These are phyloP conservation scores for Alternaria incomplexa DNA, from an alignment of 2,329 filamentous ascomycete genomes.

Conservation along the genomic window DNA sequence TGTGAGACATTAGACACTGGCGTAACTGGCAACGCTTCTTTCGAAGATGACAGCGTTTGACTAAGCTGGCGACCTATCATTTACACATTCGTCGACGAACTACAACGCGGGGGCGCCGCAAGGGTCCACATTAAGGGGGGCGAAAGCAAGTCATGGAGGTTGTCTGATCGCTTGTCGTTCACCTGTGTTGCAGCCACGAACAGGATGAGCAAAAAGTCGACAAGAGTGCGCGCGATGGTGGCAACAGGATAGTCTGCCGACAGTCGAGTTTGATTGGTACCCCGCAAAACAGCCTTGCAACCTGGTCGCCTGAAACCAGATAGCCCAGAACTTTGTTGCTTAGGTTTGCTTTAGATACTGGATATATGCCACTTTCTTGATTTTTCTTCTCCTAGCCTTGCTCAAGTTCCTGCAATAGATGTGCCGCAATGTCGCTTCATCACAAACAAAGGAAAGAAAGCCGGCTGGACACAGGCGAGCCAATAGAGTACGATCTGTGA, in stretches of 20 bases:
- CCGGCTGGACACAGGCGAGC: neutral
- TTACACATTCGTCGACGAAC: neutral
- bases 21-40: neutral
- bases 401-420: neutral
- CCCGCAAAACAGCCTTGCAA: conserved; percentile 9
- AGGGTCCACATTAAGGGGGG: neutral
- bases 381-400: conserved; percentile 4
- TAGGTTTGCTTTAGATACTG: conserved; percentile 4
- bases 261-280: conserved; percentile 6
- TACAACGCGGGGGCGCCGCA: neutral
- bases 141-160: neutral
- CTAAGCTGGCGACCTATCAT: neutral
- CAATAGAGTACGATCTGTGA: neutral
- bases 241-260: conserved; percentile 1
- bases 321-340: conserved; percentile 14
- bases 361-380: neutral
- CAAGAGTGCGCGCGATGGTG: neutral
- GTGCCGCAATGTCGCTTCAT: conserved; percentile 3
- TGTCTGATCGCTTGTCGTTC: neutral
- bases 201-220: neutral
- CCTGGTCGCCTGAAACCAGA: conserved; percentile 6
- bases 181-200: neutral
- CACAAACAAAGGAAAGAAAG: conserved; percentile 2
- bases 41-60: neutral
- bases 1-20: conserved; percentile 12